These are phyloP conservation scores for Gyromitra esculenta DNA, from an alignment of 2,329 filamentous ascomycete species.

Conservation along the genomic window DNA sequence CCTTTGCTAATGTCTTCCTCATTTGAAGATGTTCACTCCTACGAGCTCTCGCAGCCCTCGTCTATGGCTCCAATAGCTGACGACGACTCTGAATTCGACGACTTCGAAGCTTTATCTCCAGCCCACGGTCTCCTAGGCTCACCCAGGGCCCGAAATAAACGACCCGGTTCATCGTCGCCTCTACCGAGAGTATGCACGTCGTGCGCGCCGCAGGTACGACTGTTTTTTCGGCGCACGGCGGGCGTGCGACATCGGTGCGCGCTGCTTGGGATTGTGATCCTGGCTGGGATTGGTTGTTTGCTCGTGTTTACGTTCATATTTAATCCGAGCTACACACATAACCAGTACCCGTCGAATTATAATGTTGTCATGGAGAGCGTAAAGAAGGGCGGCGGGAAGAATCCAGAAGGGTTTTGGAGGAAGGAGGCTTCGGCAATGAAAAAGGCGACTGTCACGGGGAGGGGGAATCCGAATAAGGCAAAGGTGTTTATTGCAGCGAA, in stretches of 20 bases:
- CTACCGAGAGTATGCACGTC: not conserved
- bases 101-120: constrained; percentile 42
- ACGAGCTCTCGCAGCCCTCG: constrained; percentile 28
- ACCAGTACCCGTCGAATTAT: constrained; percentile 48
- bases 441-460: constrained; percentile 54
- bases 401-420: constrained; percentile 61
- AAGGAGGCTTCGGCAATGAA: constrained; percentile 19
- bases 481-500: constrained; percentile 77
- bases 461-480: constrained; percentile 61
- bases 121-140: constrained; percentile 35
- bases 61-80: not conserved
- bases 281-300: constrained; percentile 5
- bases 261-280: constrained; percentile 21
- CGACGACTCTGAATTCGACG: constrained; percentile 19
- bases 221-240: constrained; percentile 9
- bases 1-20: constrained; percentile 9
- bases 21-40: constrained; percentile 15
- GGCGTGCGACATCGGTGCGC: constrained; percentile 18
- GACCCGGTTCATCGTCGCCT: not conserved
- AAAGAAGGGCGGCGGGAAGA: constrained; percentile 53
- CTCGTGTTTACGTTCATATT: constrained; percentile 59
- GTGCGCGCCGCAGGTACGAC: constrained; percentile 11
- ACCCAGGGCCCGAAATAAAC: not conserved
- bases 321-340: constrained; percentile 62
- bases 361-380: constrained; percentile 21